Base-by-base conservation (phyloP, 2,329 filamentous ascomycete genomes). In the Aspergillus pseudoviridinutans region DNA sequence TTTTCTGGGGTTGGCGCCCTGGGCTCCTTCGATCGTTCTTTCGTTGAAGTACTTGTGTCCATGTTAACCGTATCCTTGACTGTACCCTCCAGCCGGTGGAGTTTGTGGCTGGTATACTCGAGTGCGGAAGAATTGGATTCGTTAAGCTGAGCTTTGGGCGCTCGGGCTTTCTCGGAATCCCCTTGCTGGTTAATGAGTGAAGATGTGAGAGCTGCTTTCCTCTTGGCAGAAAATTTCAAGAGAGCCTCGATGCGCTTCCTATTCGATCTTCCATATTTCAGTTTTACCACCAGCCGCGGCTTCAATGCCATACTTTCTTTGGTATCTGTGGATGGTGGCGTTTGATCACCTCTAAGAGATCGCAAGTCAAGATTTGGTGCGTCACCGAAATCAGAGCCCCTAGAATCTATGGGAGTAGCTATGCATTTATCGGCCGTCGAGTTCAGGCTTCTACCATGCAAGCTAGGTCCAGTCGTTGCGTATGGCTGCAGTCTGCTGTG, bases 211-310 rank as follows among this genome's bases (percentile, higher is more conserved):
- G 63, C 58, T 4, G 58, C 28, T 65, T 70, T 76, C 52, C 62
- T 70, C 63, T 76, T 77, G 44, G 69, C 70, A 25, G 72, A 71
- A 51, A 79, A 76, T 62, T 75, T 78, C 22, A 80, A 69, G 20
- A 80, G 68, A 32, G 68, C 75, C 58, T 79, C 76, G 32, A 84
- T 75, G n/a, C 77, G 76, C 54, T 76, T 77, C 46, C 72, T 71
- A 64, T 80, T 79, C 44, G 75, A 68, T 64, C 78, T 82, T 17
- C 80, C 79, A 64, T 82, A 84, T 58, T 77, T 82, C 44, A 84
- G 66, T 60, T 74, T 81, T 27, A 82, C 77, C 49, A 82, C 70
- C 38, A 80, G 71, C 55, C 66, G 71, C 41, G 58, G 55, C 59
- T 66, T 72, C 20, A 55, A 29, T 12, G 55, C 52, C 20, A n/a